phyloP scores from a whole-genome alignment of 2,329 filamentous ascomycete genomes.

The Fusarium xyrophilum region DNA sequence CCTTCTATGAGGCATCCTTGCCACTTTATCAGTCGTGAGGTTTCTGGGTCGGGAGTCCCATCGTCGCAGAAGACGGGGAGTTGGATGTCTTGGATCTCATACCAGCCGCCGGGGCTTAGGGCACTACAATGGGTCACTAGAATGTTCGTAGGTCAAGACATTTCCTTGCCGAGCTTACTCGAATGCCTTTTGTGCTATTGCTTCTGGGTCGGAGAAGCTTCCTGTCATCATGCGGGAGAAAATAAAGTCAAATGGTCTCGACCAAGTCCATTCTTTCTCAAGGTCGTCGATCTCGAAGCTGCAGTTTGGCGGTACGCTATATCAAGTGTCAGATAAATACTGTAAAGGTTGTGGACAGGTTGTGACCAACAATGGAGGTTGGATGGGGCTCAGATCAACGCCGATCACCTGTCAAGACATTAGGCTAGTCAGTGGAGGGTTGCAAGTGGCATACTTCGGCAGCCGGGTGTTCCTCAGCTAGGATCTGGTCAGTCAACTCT shows the following conservation, averaged over 20 bases:
- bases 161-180: not conserved
- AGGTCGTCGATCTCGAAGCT: constrained; percentile 23
- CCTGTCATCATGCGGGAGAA: constrained; percentile 29
- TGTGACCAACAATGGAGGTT: constrained; percentile 16
- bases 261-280: constrained; percentile 25
- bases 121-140: not conserved
- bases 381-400: constrained; percentile 20
- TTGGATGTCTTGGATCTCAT: constrained; percentile 28
- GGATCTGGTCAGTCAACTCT: not conserved
- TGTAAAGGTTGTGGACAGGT: fast-evolving
- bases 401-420: constrained; percentile 11
- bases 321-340: fast-evolving
- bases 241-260: constrained; percentile 15
- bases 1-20: constrained; percentile 12
- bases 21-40: constrained; percentile 8
- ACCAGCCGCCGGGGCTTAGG: constrained; percentile 13
- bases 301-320: constrained; percentile 20
- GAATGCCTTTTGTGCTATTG: constrained; percentile 1
- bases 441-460: not conserved
- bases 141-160: too few species aligned
- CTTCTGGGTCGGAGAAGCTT: not conserved
- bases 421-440: fast-evolving
- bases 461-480: constrained; percentile 18
- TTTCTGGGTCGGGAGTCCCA: not conserved
- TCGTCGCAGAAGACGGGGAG: constrained; percentile 20